A percentile compares a stretch with the other conserved stretches of the same genome.
Evolutionary conservation across 2,329 filamentous ascomycete genomes (phyloP).

Genomic region (Fusarium avenaceum): DNA sequence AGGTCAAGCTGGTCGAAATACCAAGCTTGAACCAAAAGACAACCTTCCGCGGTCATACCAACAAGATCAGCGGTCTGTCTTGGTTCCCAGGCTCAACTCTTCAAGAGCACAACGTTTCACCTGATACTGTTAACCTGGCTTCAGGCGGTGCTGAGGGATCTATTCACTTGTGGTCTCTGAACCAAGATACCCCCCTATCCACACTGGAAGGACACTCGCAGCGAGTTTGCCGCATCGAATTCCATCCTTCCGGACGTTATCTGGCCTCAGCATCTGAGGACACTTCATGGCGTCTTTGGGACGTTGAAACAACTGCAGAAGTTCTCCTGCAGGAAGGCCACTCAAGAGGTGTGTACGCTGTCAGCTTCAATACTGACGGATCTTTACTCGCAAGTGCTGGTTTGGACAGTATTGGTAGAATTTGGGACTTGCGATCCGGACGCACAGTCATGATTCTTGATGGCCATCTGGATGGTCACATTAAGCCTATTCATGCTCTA

Average conservation of each 20-base stretch:
- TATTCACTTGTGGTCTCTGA: constrained; percentile 90
- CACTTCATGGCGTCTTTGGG: constrained; percentile 97
- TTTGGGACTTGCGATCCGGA: constrained; percentile 95
- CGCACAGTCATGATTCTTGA: constrained; percentile 96
- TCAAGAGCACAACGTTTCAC: constrained; percentile 76
- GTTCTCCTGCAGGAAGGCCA: constrained; percentile 93
- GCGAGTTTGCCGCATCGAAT: constrained; percentile 91
- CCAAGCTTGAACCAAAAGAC: constrained; percentile 84
- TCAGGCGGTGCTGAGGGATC: constrained; percentile 91
- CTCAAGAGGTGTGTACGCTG: constrained; percentile 89
- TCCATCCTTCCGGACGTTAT: constrained; percentile 91
- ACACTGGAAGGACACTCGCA: constrained; percentile 87
- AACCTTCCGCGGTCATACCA: constrained; percentile 85
- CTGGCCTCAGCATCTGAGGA: constrained; percentile 95
- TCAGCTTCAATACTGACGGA: constrained; percentile 92
- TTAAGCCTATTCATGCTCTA: constrained; percentile 91
- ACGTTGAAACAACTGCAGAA: constrained; percentile 87
- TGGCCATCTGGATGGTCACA: constrained; percentile 82
- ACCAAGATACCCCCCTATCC: constrained; percentile 85
- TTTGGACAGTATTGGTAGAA: constrained; percentile 90
- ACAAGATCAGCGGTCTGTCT: constrained; percentile 88
- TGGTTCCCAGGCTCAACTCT: constrained; percentile 90
- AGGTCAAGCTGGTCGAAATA: constrained; percentile 86
- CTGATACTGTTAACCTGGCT: constrained; percentile 83
- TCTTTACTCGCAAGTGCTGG: constrained; percentile 93